Evolutionary conservation across 345 rosid genomes (phyloP).

Genomic region (Pugionium dolabratum): DNA sequence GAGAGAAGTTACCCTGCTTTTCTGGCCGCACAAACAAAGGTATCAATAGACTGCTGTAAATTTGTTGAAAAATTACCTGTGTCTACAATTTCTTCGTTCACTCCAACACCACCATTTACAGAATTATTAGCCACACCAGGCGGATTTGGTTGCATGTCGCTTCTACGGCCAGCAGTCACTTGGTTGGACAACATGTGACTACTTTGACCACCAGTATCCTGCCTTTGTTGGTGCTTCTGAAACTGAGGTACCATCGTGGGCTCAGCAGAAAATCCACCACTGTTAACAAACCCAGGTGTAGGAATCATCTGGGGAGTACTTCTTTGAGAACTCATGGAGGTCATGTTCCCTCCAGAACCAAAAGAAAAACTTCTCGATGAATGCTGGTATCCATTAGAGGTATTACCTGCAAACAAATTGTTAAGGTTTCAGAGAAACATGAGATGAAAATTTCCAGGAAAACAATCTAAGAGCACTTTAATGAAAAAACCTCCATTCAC

Average conservation of each 20-base stretch:
- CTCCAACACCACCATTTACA: slow-evolving; percentile 62
- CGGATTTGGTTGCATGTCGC: slow-evolving; percentile 70
- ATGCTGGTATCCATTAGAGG: slow-evolving; percentile 71
- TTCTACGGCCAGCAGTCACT: slow-evolving; percentile 56
- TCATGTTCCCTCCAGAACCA: slow-evolving; percentile 72
- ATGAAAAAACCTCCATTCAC: slow-evolving; percentile 53
- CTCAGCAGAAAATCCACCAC: slow-evolving; percentile 68
- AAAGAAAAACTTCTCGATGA: slow-evolving; percentile 58
- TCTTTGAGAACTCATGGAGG: slow-evolving; percentile 66
- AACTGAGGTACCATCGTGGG: slow-evolving; percentile 58
- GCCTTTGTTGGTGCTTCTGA: slow-evolving; percentile 72
- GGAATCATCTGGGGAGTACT: slow-evolving; percentile 87
- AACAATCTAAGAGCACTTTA: slow-evolving; percentile 51
- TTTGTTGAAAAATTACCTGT: too few relatives aligned
- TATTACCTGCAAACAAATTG: slow-evolving; percentile 52
- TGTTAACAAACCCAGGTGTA: slow-evolving; percentile 76
- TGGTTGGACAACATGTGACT: slow-evolving; percentile 71
- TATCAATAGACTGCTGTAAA: slow-evolving; percentile 40
- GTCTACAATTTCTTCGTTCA: slow-evolving; percentile 56
- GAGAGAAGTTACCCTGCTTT: slow-evolving; percentile 52
- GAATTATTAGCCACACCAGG: slow-evolving; percentile 65
- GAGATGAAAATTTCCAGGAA: slow-evolving; percentile 20
- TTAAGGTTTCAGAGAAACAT: slow-evolving; percentile 22
- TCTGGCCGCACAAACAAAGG: slow-evolving; percentile 45
- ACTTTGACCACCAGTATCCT: slow-evolving; percentile 59